These are phyloP conservation scores for Aspergillus sp. DNA, from an alignment of 2,329 filamentous ascomycete species.

Conservation along the genomic window DNA sequence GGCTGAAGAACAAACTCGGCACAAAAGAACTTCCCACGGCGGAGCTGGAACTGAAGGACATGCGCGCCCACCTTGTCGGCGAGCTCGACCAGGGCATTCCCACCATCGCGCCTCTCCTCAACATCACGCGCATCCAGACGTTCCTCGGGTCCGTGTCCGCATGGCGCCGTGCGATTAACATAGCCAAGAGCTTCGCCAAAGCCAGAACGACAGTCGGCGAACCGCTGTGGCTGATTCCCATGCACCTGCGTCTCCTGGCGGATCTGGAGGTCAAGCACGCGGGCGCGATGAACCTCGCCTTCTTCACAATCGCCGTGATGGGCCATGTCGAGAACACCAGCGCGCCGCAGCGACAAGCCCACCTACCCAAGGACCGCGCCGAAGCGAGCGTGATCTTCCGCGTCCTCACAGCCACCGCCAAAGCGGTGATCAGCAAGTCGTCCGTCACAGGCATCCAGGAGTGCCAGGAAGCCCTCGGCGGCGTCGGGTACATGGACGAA, in stretches of 20 bases:
- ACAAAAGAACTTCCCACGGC: constrained; percentile 62
- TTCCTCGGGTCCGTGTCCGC: constrained; percentile 28
- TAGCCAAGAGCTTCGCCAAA: constrained; percentile 33
- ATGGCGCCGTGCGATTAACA: constrained; percentile 32
- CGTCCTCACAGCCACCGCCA: constrained; percentile 21
- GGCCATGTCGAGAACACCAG: constrained; percentile 22
- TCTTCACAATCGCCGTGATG: constrained; percentile 27
- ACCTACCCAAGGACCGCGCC: constrained; percentile 31
- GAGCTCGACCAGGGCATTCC: constrained; percentile 56
- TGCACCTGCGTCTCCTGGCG: constrained; percentile 32
- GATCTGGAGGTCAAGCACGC: constrained; percentile 31
- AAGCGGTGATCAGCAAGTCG: constrained; percentile 28
- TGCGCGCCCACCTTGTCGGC: constrained; percentile 58
- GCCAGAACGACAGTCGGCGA: constrained; percentile 29
- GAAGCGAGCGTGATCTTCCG: constrained; percentile 14
- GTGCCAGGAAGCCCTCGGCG: constrained; percentile 31
- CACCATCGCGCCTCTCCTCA: constrained; percentile 60
- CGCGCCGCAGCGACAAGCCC: constrained; percentile 14
- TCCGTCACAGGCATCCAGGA: constrained; percentile 23
- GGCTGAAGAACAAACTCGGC: constrained; percentile 64
- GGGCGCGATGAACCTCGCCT: constrained; percentile 28
- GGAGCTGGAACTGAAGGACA: constrained; percentile 56
- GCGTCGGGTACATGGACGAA: constrained; percentile 33
- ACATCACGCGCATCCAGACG: constrained; percentile 48
- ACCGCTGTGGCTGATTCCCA: constrained; percentile 30